These are phyloP conservation scores for Entophlyctis helioformis DNA, from an alignment of 192 early-diverging fungal species.

Conservation along the genomic window DNA sequence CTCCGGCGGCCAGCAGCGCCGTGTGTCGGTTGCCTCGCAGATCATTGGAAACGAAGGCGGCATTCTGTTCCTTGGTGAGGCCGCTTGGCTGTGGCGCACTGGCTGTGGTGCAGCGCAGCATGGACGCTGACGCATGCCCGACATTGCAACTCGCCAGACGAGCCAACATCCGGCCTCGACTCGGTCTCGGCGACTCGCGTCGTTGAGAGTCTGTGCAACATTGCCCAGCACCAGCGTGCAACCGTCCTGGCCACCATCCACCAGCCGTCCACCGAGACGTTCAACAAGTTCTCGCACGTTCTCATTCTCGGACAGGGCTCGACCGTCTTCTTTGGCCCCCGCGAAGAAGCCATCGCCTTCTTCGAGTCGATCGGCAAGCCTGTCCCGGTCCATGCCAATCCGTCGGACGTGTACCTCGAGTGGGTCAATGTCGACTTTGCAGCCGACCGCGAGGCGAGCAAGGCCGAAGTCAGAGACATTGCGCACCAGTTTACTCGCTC, in stretches of 20 bases:
- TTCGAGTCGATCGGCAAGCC: slow-evolving; percentile 36
- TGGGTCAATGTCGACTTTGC: no score
- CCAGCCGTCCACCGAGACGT: slow-evolving; percentile 66
- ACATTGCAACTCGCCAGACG: no score
- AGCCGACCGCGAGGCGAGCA: no score
- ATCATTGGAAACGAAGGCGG: slow-evolving; percentile 53
- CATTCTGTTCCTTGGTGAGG: slow-evolving; percentile 43
- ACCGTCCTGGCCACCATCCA: slow-evolving; percentile 70
- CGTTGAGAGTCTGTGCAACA: slow-evolving; percentile 52
- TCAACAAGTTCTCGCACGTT: slow-evolving; percentile 64
- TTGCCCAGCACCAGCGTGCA: slow-evolving; percentile 38
- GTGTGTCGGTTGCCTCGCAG: slow-evolving; percentile 61
- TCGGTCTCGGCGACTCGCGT: slow-evolving; percentile 53
- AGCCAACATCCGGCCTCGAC: slow-evolving; percentile 55
- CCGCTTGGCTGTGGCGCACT: no score
- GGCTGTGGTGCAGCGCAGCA: no score
- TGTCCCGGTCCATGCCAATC: slow-evolving; percentile 37
- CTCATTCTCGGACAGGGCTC: slow-evolving; percentile 60
- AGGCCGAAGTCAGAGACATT: no score
- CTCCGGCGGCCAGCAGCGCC: slow-evolving; percentile 72
- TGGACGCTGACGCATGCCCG: no score
- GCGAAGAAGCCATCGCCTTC: slow-evolving; percentile 25
- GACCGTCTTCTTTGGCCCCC: slow-evolving; percentile 40
- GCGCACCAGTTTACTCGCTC: no score
- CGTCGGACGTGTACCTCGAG: no score